These are phyloP conservation scores for Miamiensis avidus DNA, from an alignment of 169 alveolate species.

Conservation along the genomic window DNA sequence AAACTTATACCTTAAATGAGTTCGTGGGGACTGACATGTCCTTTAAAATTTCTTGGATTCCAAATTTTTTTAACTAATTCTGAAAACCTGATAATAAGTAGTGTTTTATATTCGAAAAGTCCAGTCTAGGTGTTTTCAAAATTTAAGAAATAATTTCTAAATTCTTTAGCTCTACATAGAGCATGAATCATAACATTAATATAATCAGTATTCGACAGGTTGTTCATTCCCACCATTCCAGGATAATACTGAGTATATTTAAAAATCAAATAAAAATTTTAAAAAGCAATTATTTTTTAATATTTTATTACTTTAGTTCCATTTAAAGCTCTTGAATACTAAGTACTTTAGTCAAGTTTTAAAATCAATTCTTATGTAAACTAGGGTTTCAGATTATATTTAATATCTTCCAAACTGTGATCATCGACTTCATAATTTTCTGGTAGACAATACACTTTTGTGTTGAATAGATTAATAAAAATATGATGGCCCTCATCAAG, in stretches of 20 bases:
- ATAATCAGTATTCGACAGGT: slow-evolving; percentile 95
- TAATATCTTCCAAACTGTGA: slow-evolving; percentile 94
- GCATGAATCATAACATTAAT: slow-evolving; percentile 95
- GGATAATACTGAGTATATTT: slow-evolving; percentile 96
- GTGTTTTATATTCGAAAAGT: slow-evolving; percentile 62
- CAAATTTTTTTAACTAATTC: slow-evolving; percentile 95
- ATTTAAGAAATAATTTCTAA: slow-evolving; percentile 72
- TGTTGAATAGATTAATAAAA: slow-evolving; percentile 91
- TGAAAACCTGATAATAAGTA: slow-evolving; percentile 88
- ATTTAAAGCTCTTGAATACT: slow-evolving; percentile 46
- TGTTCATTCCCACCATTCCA: slow-evolving; percentile 96
- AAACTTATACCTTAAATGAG: slow-evolving; percentile 83
- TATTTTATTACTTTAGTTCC: slow-evolving; percentile 9
- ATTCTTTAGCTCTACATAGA: slow-evolving; percentile 68
- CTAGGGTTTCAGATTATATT: slow-evolving; percentile 71
- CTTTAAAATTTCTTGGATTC: slow-evolving; percentile 97
- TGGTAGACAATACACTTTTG: slow-evolving; percentile 95
- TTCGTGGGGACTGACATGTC: slow-evolving; percentile 98
- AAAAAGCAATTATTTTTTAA: slow-evolving; percentile 17
- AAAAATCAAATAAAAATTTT: slow-evolving; percentile 26
- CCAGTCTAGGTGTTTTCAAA: slow-evolving; percentile 53
- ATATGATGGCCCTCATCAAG: slow-evolving; percentile 95
- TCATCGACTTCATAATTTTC: slow-evolving; percentile 96
- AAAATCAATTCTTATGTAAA: slow-evolving; percentile 53
- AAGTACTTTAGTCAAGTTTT: slow-evolving; percentile 52